These are phyloP conservation scores for Fusarium sarcochroum DNA, from an alignment of 2,329 filamentous ascomycete species.

Conservation along the genomic window DNA sequence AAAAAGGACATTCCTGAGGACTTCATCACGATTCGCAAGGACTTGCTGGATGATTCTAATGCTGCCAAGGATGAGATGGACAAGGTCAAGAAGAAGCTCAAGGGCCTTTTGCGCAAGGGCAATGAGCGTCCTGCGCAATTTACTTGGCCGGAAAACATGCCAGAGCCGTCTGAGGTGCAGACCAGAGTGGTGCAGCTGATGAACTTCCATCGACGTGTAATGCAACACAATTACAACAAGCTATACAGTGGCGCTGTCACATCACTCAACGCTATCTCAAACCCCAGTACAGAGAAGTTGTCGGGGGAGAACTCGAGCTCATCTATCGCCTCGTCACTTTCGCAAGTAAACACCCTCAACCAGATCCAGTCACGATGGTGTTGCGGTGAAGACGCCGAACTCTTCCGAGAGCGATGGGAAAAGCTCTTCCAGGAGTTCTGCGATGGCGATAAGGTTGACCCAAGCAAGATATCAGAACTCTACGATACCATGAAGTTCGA, in stretches of 20 bases:
- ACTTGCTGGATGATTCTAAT: conserved; percentile 96
- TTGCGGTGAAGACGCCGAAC: conserved; percentile 91
- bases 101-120: conserved; percentile 91
- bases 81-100: conserved; percentile 99
- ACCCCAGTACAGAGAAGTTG: conserved; percentile 63
- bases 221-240: conserved; percentile 93
- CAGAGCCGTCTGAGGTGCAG: conserved; percentile 94
- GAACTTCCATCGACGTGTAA: conserved; percentile 96
- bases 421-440: conserved; percentile 98
- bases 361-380: conserved; percentile 94
- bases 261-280: conserved; percentile 71
- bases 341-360: conserved; percentile 73
- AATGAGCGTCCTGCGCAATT: conserved; percentile 95
- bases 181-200: conserved; percentile 93
- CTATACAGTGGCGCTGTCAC: conserved; percentile 77
- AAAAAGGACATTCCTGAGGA: conserved; percentile 88
- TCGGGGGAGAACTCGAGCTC: conserved; percentile 58
- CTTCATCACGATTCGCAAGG: conserved; percentile 92
- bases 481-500: conserved; percentile 99
- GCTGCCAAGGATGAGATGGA: conserved; percentile 99
- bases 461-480: conserved; percentile 97
- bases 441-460: conserved; percentile 97
- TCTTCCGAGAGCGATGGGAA: conserved; percentile 98
- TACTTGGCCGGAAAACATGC: conserved; percentile 96
- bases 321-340: conserved; percentile 65